Base-by-base conservation (phyloP, 2,329 filamentous ascomycete genomes). In the Aspergillus neotritici region DNA sequence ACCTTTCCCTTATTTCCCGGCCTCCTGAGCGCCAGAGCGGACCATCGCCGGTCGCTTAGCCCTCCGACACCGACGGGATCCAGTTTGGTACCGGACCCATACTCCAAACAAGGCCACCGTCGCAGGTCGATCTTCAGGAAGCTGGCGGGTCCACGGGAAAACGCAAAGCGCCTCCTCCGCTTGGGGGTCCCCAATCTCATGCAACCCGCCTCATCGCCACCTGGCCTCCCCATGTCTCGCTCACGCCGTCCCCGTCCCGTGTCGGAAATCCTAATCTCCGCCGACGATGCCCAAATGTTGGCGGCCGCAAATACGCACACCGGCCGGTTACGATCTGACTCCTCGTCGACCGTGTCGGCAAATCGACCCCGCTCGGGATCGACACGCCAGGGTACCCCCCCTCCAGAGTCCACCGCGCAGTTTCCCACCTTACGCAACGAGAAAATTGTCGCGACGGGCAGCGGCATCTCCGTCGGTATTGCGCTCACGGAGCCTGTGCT, bases 401-500 rank as follows among this genome's bases (percentile, higher is more conserved):
- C 55, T 4, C 51, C 59, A 32, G 61, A 65, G 12, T 41, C 58
- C 14, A 48, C 52, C 8, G 54, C 59, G 1, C 52, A 58, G 10
- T 62, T 68, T 34, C 62, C 66, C 3, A 50, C 60, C 8, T 49
- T 72, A 28, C 65, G 56, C 21, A 67, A 74, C 46, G 72, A 74
- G 53, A 73, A 70, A 51, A 64, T 70, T 11, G 63, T 74, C 34
- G 70, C 72, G 3, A 68, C 69, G n/a, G 71, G 71, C 3, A 74
- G 69, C 53, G 72, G 72, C 3, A 67, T 75, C 13, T 62, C 67
- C 1, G 68, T 73, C 14, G 68, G 68, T 2, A 63, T 75, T 37
- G 67, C 68, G 2, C 58, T 74, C 31, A 71, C 71, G 1, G 72
- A 75, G 44, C 72, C 72, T 1, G 66, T 74, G 0, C 57, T 75